Conservation (phyloP, 2,329 filamentous ascomycete species). For the Aspergillus sp. region DNA sequence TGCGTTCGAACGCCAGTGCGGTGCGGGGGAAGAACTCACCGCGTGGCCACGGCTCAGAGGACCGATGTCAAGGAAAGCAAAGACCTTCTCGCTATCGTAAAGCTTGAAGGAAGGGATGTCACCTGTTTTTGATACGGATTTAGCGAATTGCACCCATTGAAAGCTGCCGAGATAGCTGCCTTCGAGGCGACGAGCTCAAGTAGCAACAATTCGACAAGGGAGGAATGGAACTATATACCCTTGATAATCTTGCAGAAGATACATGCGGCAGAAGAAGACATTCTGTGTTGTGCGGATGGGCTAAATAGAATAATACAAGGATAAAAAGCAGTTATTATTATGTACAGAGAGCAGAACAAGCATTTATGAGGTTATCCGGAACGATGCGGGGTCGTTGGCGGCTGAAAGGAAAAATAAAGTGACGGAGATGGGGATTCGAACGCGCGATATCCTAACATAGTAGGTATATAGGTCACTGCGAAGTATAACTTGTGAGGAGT, state of each 20-base stretch:
- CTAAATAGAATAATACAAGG: not conserved
- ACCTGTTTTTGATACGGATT: slow-evolving; percentile 46
- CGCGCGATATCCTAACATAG: not conserved
- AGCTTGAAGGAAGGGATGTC: slow-evolving; percentile 97
- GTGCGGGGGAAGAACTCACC: slow-evolving; percentile 47
- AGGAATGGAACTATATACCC: slow-evolving; percentile 45
- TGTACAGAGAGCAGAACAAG: not conserved
- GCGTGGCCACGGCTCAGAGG: slow-evolving; percentile 84
- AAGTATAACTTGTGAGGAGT: slow-evolving; percentile 45
- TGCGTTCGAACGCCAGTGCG: slow-evolving; percentile 7
- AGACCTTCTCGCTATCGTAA: slow-evolving; percentile 85
- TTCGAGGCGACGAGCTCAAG: not conserved
- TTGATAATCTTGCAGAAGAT: slow-evolving; percentile 99
- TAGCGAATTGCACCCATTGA: not conserved
- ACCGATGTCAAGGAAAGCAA: slow-evolving; percentile 94
- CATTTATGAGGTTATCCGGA: not conserved
- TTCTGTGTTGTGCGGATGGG: slow-evolving; percentile 14
- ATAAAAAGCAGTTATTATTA: not conserved
- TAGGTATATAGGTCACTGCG: slow-evolving; percentile 6
- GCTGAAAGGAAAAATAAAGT: slow-evolving; percentile 8
- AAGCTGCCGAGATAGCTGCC: not conserved
- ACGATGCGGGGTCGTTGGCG: slow-evolving; percentile 12
- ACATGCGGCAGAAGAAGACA: slow-evolving; percentile 53
- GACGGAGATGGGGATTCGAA: slow-evolving; percentile 22
- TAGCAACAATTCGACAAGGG: slow-evolving; percentile 1